Evolutionary conservation across 345 rosid genomes (phyloP).

Genomic region (Gossypium mustelinum): DNA sequence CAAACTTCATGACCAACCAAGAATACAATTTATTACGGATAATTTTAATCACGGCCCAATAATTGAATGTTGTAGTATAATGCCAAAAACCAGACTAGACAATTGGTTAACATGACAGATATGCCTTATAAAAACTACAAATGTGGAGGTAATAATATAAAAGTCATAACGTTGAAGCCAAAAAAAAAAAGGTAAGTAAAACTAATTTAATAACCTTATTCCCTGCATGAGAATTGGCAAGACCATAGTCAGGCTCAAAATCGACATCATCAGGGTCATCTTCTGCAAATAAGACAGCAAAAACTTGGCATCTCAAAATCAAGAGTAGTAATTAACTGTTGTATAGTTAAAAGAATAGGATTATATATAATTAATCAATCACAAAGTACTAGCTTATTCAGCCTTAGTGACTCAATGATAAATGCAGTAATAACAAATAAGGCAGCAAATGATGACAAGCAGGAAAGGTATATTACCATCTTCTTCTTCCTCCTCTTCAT

Average conservation of each 20-base stretch:
- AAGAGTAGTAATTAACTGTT: background rate
- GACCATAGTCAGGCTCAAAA: slow-evolving; percentile 80
- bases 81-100: background rate
- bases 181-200: background rate
- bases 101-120: background rate
- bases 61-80: background rate
- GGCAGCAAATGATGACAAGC: slow-evolving; percentile 14
- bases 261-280: slow-evolving; percentile 99
- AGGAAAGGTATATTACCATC: slow-evolving; percentile 53
- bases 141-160: background rate
- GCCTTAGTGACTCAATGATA: background rate
- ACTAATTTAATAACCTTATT: slow-evolving; percentile 52
- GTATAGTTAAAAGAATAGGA: background rate
- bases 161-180: background rate
- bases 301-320: slow-evolving; percentile 13
- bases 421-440: slow-evolving; percentile 11
- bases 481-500: slow-evolving; percentile 78
- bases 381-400: background rate
- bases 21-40: background rate
- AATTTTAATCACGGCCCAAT: background rate
- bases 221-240: slow-evolving; percentile 31
- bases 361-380: background rate
- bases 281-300: slow-evolving; percentile 50
- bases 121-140: background rate
- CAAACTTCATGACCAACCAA: background rate